Conservation (phyloP, 2,329 filamentous ascomycete genomes). For the Xylaria multiplex region DNA sequence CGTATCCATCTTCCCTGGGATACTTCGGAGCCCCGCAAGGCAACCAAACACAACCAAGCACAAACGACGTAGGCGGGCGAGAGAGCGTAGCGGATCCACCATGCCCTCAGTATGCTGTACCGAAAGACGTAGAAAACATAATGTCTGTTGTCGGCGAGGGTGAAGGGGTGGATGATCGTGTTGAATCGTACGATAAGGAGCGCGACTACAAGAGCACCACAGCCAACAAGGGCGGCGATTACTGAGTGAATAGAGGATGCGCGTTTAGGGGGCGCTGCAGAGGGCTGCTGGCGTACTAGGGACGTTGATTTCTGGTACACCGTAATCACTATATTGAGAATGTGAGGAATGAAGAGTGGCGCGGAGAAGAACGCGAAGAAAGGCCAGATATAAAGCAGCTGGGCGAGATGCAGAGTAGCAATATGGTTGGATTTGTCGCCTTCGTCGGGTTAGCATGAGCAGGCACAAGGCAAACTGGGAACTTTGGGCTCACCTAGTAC, state of each 20-base stretch:
- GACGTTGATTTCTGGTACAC: constrained; percentile 20
- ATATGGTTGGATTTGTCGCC: constrained; percentile 95
- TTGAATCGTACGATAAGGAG: constrained; percentile 75
- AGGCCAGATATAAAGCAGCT: constrained; percentile 96
- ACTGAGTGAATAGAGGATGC: constrained; percentile 41
- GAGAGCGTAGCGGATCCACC: constrained; percentile 71
- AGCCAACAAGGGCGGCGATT: constrained; percentile 52
- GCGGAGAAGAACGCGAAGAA: constrained; percentile 90
- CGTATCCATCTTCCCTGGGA: constrained; percentile 27
- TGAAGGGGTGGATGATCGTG: constrained; percentile 95
- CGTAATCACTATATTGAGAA: constrained; percentile 52
- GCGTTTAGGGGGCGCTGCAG: neutral
- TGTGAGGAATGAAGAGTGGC: constrained; percentile 72
- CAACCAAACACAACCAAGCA: constrained; percentile 73
- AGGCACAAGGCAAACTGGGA: neutral
- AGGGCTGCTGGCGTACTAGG: neutral
- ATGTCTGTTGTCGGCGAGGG: constrained; percentile 93
- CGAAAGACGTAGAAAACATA: constrained; percentile 98
- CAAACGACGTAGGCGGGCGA: constrained; percentile 76
- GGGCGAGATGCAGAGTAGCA: constrained; percentile 85
- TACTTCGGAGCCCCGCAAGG: constrained; percentile 61
- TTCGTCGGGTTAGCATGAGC: constrained; percentile 52
- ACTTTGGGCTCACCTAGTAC: constrained; percentile 73
- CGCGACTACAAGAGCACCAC: constrained; percentile 52
- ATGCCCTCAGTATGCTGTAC: constrained; percentile 75